Evolutionary conservation across 352 stramenopile species (phyloP), one percentile per base, ranked within the genome.

Genomic region (Halophytophthora polymorphica): DNA sequence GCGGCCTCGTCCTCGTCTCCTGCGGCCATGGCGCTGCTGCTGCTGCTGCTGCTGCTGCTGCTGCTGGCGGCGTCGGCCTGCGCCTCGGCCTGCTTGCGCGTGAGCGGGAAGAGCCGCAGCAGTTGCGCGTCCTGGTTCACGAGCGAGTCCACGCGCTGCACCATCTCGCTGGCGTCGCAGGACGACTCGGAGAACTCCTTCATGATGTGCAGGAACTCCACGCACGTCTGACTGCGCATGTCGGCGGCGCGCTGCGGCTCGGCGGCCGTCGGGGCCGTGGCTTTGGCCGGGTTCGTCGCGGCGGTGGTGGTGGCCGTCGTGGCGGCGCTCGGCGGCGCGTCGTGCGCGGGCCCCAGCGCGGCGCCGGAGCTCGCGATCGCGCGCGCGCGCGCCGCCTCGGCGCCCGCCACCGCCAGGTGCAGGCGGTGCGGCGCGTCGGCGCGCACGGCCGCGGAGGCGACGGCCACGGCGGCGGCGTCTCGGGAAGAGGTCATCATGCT

Each of bases 121-220:
- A 86, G 58, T 38, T 82, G 61, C 50, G 74, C 65, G 45, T 84
- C 74, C 56, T 85, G 71, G 50, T 69, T 71, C 56, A 79, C 67
- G 13, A 87, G 66, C 55, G 76, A 87, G 55, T 87, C 72, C 40
- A 87, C 74, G 28, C 76, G 76, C 57, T 85, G 68, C 37, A 82
- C 72, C 44, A 71, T 76, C 59, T 87, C 76, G 48, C 41, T 83
- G 43, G 73, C 70, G 50, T 78, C 68, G 63, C 76, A 87, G 23
- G 73, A 85, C 43, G 67, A 79, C 57, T 84, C 70, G 12, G 68
- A 80, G 50, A 85, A 87, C 58, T 87, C 76, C 45, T 83, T 83
- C 76, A 87, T 87, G 52, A 87, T 87, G 61, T 80, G 71, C 61
- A 87, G 58, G 53, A 87, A 87, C 56, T 81, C 76, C 28, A 79